These are phyloP conservation scores for Aureobasidium sp. DNA, from an alignment of 2,329 filamentous ascomycete genomes.

Conservation along the genomic window DNA sequence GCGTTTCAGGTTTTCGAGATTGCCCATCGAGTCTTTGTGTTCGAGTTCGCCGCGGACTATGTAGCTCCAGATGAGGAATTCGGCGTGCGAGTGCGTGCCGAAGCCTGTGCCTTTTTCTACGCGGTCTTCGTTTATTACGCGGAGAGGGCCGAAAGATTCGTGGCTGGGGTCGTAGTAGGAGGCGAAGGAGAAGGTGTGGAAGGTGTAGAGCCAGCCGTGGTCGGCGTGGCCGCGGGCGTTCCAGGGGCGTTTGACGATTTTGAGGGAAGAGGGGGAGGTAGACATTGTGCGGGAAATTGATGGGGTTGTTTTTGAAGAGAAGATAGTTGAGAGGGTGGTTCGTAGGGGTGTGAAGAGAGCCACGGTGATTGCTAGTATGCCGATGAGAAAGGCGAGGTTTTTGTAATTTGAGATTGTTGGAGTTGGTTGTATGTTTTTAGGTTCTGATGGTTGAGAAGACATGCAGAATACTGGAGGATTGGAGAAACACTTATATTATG, in stretches of 20 bases:
- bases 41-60: slow-evolving; percentile 79
- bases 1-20: slow-evolving; percentile 59
- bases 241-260: slow-evolving; percentile 67
- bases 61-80: slow-evolving; percentile 87
- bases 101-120: slow-evolving; percentile 68
- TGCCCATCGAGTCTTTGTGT: slow-evolving; percentile 77
- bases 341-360: slow-evolving; percentile 35
- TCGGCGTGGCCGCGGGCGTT: slow-evolving; percentile 64
- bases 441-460: slow-evolving; percentile 13
- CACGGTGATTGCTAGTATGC: slow-evolving; percentile 36
- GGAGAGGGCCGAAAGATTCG: slow-evolving; percentile 63
- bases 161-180: slow-evolving; percentile 59
- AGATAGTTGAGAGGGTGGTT: slow-evolving; percentile 26
- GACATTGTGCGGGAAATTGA: slow-evolving; percentile 15
- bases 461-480: slow-evolving; percentile 9
- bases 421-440: neutral
- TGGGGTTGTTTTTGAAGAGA: slow-evolving; percentile 20
- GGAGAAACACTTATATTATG: neutral
- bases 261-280: slow-evolving; percentile 25
- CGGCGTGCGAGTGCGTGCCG: slow-evolving; percentile 74
- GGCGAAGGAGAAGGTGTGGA: slow-evolving; percentile 80
- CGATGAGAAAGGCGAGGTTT: slow-evolving; percentile 22
- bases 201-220: slow-evolving; percentile 82
- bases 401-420: slow-evolving; percentile 16
- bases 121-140: slow-evolving; percentile 84